Evolutionary conservation across 2,329 filamentous ascomycete genomes (phyloP).

Genomic region (Microdochium nivale): DNA sequence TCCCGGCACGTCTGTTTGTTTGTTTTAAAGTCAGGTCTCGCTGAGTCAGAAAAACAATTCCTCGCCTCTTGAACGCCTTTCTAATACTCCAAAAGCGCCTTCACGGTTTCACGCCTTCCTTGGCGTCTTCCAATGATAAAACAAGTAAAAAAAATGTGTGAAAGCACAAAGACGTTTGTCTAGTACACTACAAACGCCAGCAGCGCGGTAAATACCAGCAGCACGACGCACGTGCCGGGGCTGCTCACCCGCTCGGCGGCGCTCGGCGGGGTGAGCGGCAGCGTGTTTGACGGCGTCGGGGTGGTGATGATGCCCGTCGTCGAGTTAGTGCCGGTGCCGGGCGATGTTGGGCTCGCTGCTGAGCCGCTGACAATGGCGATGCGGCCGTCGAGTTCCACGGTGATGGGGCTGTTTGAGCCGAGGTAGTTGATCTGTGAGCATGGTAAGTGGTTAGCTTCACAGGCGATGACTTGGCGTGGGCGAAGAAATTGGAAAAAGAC

Average conservation of each 20-base stretch:
- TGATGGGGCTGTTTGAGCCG: slow-evolving; percentile 19
- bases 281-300: neutral
- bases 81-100: too few species aligned
- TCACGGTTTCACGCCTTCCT: too few species aligned
- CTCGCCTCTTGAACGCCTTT: too few species aligned
- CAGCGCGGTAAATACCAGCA: neutral
- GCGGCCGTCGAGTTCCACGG: slow-evolving; percentile 26
- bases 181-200: neutral
- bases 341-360: neutral
- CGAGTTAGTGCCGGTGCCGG: neutral
- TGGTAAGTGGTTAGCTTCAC: too few species aligned
- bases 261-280: neutral
- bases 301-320: neutral
- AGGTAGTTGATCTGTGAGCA: slow-evolving; percentile 13
- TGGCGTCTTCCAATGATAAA: too few species aligned
- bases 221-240: neutral
- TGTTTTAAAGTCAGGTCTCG: too few species aligned
- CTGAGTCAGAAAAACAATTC: too few species aligned
- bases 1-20: too few species aligned
- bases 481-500: slow-evolving; percentile 15
- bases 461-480: slow-evolving; percentile 24
- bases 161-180: too few species aligned
- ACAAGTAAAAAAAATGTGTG: too few species aligned
- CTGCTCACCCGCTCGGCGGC: neutral
- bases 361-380: slow-evolving; percentile 15